Evolutionary conservation across 2,329 filamentous ascomycete species (phyloP).

Genomic region (Fusarium staphyleae): DNA sequence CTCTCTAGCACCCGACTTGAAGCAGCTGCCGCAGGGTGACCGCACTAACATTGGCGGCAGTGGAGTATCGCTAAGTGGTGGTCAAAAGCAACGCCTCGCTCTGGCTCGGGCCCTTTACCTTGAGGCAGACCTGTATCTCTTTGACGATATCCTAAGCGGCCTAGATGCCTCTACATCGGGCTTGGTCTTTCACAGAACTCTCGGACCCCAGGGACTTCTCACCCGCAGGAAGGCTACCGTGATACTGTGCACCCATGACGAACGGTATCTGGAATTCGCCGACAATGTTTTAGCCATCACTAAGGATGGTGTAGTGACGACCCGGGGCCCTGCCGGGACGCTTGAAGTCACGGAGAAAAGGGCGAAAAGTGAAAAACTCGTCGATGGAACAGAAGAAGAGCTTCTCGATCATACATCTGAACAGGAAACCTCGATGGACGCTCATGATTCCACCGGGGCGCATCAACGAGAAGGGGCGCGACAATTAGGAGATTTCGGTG

Average conservation of each 20-base stretch:
- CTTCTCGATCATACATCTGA: background rate
- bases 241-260: background rate
- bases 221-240: no score
- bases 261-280: background rate
- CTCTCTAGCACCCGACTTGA: background rate
- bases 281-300: background rate
- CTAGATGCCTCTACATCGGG: no score
- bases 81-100: slow-evolving; percentile 7
- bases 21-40: background rate
- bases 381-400: background rate
- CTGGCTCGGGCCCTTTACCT: slow-evolving; percentile 6
- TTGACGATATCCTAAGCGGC: no score
- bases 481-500: slow-evolving; percentile 5
- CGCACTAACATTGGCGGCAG: background rate
- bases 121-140: background rate
- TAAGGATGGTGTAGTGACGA: no score
- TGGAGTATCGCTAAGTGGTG: slow-evolving; percentile 2
- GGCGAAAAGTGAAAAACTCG: background rate
- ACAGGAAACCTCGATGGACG: background rate
- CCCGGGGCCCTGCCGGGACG: no score
- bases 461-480: slow-evolving; percentile 5
- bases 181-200: no score
- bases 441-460: background rate
- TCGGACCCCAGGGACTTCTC: no score
- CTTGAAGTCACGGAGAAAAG: background rate